These are phyloP conservation scores for Dalechampia spathulata DNA, from an alignment of 441 rosid species.

Conservation along the genomic window DNA sequence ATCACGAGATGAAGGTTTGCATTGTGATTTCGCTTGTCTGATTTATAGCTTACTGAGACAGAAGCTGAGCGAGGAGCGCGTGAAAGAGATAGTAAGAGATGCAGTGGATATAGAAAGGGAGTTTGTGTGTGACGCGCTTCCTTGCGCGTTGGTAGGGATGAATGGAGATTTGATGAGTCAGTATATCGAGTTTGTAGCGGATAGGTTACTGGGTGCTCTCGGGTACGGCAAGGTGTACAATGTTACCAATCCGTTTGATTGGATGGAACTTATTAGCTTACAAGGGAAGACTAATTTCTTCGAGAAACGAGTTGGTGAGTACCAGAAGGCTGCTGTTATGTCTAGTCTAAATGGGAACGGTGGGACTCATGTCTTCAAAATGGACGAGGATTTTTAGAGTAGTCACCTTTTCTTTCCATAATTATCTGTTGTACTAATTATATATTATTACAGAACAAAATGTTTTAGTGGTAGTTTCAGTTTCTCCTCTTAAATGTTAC, in stretches of 20 bases:
- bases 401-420: too few species aligned
- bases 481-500: not conserved
- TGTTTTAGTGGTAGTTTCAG: not conserved
- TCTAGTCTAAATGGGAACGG: constrained; percentile 23
- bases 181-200: constrained; percentile 52
- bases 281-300: constrained; percentile 58
- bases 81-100: constrained; percentile 28
- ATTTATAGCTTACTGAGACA: constrained; percentile 20
- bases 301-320: constrained; percentile 47
- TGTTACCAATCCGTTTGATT: constrained; percentile 36
- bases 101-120: constrained; percentile 50
- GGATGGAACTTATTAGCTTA: constrained; percentile 48
- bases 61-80: constrained; percentile 25
- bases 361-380: constrained; percentile 22
- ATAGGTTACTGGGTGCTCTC: constrained; percentile 33
- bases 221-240: constrained; percentile 33
- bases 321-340: constrained; percentile 44
- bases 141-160: constrained; percentile 52
- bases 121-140: constrained; percentile 43
- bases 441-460: too few species aligned
- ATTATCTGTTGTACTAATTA: not conserved
- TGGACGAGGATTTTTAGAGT: constrained; percentile 20
- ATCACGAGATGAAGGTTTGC: constrained; percentile 31
- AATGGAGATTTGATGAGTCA: constrained; percentile 36
- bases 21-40: constrained; percentile 31